A percentile compares a stretch with the other conserved stretches of the same genome.
These are phyloP conservation scores for Cardamine occulta DNA, from an alignment of 345 rosid species.

Conservation along the genomic window DNA sequence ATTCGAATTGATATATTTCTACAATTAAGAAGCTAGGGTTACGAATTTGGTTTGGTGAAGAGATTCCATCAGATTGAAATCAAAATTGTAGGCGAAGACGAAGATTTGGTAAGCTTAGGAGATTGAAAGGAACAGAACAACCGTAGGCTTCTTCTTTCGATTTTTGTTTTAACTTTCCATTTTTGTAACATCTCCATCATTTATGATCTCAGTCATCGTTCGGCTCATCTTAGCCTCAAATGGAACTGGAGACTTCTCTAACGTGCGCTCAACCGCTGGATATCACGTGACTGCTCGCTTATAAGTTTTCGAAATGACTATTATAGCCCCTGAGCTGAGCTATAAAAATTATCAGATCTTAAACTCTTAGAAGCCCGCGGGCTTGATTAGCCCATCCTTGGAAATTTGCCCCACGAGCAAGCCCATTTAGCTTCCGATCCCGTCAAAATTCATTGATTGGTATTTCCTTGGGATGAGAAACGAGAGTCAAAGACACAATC, in stretches of 20 bases:
- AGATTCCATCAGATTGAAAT: conserved; percentile 21
- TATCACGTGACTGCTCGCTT: conserved; percentile 24
- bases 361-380: neutral
- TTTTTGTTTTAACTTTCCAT: conserved; percentile 16
- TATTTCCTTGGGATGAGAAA: too few species aligned
- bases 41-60: conserved; percentile 27
- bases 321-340: neutral
- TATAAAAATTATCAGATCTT: neutral
- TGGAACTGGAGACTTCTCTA: conserved; percentile 1
- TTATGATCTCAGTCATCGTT: conserved; percentile 24
- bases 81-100: conserved; percentile 28
- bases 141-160: conserved; percentile 30
- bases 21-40: conserved; percentile 24
- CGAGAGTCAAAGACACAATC: too few species aligned
- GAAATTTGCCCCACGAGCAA: neutral
- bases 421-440: neutral
- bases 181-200: conserved; percentile 23
- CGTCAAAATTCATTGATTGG: neutral
- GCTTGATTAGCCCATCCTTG: neutral
- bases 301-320: neutral
- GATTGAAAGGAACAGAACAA: conserved; percentile 45
- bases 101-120: conserved; percentile 40
- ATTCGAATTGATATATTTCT: neutral
- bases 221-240: conserved; percentile 36
- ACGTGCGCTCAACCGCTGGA: conserved; percentile 32